phyloP scores from a whole-genome alignment of 2,329 filamentous ascomycete species.

The Cytospora mali region DNA sequence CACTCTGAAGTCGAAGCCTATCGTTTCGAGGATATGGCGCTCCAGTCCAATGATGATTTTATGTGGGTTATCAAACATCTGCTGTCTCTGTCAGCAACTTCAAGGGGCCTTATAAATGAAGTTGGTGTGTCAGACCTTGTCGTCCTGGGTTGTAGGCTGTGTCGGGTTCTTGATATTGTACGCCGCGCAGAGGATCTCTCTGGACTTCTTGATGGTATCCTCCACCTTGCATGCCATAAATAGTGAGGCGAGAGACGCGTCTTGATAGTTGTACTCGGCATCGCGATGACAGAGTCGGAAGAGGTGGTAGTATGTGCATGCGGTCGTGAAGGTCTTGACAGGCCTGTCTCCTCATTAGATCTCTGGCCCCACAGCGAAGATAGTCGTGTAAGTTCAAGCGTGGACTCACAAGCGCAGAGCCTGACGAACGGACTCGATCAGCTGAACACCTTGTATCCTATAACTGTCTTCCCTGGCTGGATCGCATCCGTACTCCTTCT shows the following conservation, averaged over 20 bases:
- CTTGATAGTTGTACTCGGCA: constrained; percentile 80
- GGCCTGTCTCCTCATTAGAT: constrained; percentile 46
- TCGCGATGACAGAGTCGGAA: constrained; percentile 87
- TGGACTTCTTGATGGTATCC: constrained; percentile 95
- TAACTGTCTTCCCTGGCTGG: constrained; percentile 78
- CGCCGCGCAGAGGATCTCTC: constrained; percentile 86
- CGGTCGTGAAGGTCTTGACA: constrained; percentile 88
- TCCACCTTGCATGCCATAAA: constrained; percentile 97
- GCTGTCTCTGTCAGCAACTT: constrained; percentile 4
- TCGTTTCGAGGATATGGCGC: constrained; percentile 87
- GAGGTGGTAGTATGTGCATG: constrained; percentile 90
- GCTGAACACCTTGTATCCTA: constrained; percentile 81
- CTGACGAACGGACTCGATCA: constrained; percentile 84
- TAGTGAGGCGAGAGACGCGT: constrained; percentile 84
- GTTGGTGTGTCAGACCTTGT: constrained; percentile 60
- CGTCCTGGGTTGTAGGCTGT: constrained; percentile 75
- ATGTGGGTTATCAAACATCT: constrained; percentile 80
- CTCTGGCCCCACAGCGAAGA: constrained; percentile 37
- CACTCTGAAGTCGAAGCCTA: constrained; percentile 90
- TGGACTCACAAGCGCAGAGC: constrained; percentile 72
- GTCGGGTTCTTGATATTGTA: constrained; percentile 78
- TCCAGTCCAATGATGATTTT: constrained; percentile 88
- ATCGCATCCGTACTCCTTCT: constrained; percentile 70
- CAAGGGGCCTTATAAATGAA: background rate
- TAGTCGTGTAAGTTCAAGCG: background rate